Conservation (phyloP, 1,139 yeast genomes). For the Hansenula lynferdii region DNA sequence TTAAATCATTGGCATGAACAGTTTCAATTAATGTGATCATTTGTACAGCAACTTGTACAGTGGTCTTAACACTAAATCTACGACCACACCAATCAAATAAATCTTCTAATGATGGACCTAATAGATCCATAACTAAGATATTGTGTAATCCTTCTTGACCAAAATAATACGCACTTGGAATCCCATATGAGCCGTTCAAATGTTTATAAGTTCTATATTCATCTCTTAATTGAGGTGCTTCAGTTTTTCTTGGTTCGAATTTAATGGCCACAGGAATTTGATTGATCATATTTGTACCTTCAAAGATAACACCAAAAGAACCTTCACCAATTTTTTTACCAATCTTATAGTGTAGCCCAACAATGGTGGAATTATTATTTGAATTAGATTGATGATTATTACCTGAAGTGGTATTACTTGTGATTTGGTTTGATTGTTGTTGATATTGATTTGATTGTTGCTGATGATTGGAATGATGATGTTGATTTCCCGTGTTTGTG, state of each 20-base stretch:
- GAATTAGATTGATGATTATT: background rate
- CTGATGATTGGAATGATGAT: constrained; percentile 4
- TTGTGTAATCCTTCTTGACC: constrained; percentile 98
- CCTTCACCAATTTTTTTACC: constrained; percentile 99
- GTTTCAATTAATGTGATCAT: constrained; percentile 85
- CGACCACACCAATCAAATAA: constrained; percentile 98
- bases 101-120: constrained; percentile 96
- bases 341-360: constrained; percentile 82
- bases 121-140: constrained; percentile 84
- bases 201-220: constrained; percentile 92
- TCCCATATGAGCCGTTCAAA: constrained; percentile 76
- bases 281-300: constrained; percentile 84
- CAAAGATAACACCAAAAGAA: constrained; percentile 94
- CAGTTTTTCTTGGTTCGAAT: constrained; percentile 90
- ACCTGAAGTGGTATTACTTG: background rate
- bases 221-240: constrained; percentile 95
- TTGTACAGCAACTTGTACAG: constrained; percentile 86
- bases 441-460: constrained; percentile 1
- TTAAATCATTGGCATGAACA: constrained; percentile 85
- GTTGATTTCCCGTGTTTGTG: constrained; percentile 13
- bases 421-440: background rate
- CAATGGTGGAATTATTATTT: constrained; percentile 28
- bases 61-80: constrained; percentile 80
- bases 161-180: constrained; percentile 92
- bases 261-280: constrained; percentile 71